These are phyloP conservation scores for Ustilago trichophora DNA, from an alignment of 1,284 basidiomycete species.

Conservation along the genomic window DNA sequence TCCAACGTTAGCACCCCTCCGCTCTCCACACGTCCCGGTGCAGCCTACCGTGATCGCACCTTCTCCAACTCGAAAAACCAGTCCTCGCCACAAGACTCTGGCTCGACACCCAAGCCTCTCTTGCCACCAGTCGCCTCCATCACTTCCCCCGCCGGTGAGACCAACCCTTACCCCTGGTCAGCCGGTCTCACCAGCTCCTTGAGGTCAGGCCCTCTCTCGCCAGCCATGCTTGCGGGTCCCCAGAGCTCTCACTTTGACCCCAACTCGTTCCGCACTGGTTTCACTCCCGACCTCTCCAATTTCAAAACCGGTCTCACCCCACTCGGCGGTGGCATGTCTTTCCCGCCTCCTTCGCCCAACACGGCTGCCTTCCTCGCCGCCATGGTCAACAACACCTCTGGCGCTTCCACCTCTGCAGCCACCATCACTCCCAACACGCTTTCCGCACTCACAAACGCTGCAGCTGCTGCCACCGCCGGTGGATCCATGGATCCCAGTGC, in stretches of 20 bases:
- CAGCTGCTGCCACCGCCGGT: conserved; percentile 4
- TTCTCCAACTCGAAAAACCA: conserved; percentile 31
- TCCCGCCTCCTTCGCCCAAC: conserved; percentile 83
- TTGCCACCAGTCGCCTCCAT: conserved; percentile 87
- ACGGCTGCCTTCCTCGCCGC: conserved; percentile 93
- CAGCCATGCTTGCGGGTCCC: conserved; percentile 92
- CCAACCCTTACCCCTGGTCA: conserved; percentile 51
- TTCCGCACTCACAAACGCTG: conserved; percentile 41
- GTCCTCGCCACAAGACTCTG: conserved; percentile 29
- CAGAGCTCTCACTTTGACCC: conserved; percentile 75
- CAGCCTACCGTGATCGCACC: conserved; percentile 42
- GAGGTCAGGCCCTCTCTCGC: conserved; percentile 87
- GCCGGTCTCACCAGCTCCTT: conserved; percentile 72
- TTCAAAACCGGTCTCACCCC: conserved; percentile 71
- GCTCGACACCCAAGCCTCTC: conserved; percentile 65
- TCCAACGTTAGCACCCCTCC: conserved; percentile 40
- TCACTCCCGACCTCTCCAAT: conserved; percentile 75
- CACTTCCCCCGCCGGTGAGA: conserved; percentile 79
- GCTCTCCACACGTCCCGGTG: conserved; percentile 42
- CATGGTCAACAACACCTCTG: conserved; percentile 75
- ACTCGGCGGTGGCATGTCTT: conserved; percentile 70
- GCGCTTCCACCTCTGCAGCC: conserved; percentile 43
- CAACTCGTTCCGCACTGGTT: conserved; percentile 74
- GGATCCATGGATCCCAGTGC: conserved; percentile 25
- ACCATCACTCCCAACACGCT: conserved; percentile 85